Evolutionary conservation across 306 rosid species (phyloP), one percentile per base, ranked within the genome.

Genomic region (Cucurbita argyrosperma): DNA sequence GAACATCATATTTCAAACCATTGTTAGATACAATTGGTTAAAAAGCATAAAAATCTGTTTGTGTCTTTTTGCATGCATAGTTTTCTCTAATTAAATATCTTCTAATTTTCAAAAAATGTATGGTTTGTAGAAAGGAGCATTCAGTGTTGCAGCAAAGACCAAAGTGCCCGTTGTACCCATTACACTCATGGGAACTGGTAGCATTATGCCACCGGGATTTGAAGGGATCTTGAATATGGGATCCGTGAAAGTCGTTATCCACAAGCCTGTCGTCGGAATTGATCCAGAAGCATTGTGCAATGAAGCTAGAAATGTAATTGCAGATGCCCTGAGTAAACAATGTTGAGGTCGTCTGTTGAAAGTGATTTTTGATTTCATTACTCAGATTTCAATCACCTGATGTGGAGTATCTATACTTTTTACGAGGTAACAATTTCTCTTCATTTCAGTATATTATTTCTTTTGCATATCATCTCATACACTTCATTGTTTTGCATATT

Each of bases 141-240:
- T 94, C 84, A 94, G 95, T 83, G 76, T 94, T 83, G 97, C 99
- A 23, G 90, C 78, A 12, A 91, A 91, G 79, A 84, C 87, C 30
- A 85, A 82, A 56, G 92, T 82, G 62, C 97, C 95, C 9, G 89
- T 91, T 37, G 95, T 94, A 55, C 99, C 99, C 18, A 91, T 94
- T 46, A 89, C 97, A 62, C 88, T 94, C 39, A 71, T 86, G 75
- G 99, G 99, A 83, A 89, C 99, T 4, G 97, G 99, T 67, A 76
- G 82, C 71, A 87, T 94, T 77, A 94, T 94, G 99, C 99, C 97
- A 79, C 72, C 89, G 1, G 99, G 99, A 78, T 84, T 65, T 83
- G 99, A 94, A 85, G 67, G 83, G 45, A 83, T 88, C 61, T 76
- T 94, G 79, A 89, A 94, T 79, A 19, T 12, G 2, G 99, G 99